Evolutionary conservation across 129 eudicot species (phyloP).

Genomic region (Ambrosia artemisiifolia): DNA sequence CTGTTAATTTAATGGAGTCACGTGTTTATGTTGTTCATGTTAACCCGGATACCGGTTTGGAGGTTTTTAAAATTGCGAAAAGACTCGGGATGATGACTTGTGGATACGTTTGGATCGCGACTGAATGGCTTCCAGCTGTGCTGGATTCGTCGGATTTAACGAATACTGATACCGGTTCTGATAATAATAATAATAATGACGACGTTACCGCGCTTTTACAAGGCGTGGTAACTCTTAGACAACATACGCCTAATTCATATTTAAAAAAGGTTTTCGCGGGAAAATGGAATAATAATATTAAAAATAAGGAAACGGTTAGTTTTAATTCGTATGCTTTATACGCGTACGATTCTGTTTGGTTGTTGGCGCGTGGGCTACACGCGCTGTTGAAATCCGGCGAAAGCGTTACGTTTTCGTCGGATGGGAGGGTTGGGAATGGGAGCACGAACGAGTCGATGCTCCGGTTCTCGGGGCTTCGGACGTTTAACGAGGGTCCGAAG

Average conservation of each 20-base stretch:
- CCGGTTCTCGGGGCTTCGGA: constrained; percentile 48
- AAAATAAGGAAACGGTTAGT: constrained; percentile 32
- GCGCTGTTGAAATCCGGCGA: constrained; percentile 42
- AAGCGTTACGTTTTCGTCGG: constrained; percentile 50
- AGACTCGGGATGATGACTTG: constrained; percentile 67
- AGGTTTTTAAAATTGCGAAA: constrained; percentile 55
- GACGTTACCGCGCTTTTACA: constrained; percentile 38
- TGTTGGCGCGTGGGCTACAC: constrained; percentile 75
- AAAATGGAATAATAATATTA: constrained; percentile 50
- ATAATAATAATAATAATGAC: no score
- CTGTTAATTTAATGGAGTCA: constrained; percentile 75
- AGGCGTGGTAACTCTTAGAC: constrained; percentile 73
- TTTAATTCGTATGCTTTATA: constrained; percentile 78
- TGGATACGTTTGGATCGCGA: constrained; percentile 89
- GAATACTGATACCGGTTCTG: constrained; percentile 18
- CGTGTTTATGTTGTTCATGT: constrained; percentile 91
- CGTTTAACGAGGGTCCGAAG: constrained; percentile 57
- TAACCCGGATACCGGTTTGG: constrained; percentile 83
- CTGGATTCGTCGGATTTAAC: constrained; percentile 48
- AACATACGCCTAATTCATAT: constrained; percentile 60
- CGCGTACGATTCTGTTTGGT: constrained; percentile 86
- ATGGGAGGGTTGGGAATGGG: constrained; percentile 41
- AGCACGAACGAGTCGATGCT: constrained; percentile 38
- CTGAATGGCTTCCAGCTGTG: constrained; percentile 84
- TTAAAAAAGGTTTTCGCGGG: constrained; percentile 34